These are phyloP conservation scores for Inonotus hispidus DNA, from an alignment of 1,284 basidiomycete genomes.

Conservation along the genomic window DNA sequence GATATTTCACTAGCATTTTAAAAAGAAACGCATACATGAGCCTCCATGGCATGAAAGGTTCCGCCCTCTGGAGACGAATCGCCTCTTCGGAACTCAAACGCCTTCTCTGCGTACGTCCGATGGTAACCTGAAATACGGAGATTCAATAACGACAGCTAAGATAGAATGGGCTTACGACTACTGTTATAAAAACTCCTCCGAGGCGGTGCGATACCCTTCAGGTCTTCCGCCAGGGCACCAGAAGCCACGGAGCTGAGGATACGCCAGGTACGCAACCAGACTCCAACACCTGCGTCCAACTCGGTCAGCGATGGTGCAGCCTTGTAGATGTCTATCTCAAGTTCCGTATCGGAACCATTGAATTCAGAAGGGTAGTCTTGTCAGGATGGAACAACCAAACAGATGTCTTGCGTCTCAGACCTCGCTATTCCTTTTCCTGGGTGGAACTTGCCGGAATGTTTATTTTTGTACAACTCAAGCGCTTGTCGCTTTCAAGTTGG, in stretches of 20 bases:
- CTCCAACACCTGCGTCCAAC: conserved; percentile 46
- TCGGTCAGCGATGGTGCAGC: conserved; percentile 41
- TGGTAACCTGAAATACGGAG: no score
- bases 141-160: neutral
- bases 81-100: conserved; percentile 14
- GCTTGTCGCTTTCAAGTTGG: no score
- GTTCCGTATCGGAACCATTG: conserved; percentile 23
- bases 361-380: conserved; percentile 14
- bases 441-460: no score
- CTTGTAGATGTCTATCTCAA: conserved; percentile 43
- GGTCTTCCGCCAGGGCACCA: neutral
- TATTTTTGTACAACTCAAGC: no score
- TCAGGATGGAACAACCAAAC: no score
- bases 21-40: conserved; percentile 8
- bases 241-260: conserved; percentile 26
- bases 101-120: conserved; percentile 3
- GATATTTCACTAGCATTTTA: neutral
- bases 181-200: conserved; percentile 6
- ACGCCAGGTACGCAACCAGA: conserved; percentile 40
- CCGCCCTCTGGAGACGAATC: conserved; percentile 1
- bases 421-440: no score
- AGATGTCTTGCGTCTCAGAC: no score
- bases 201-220: conserved; percentile 8
- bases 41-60: conserved; percentile 15
- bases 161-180: neutral